phyloP scores from a whole-genome alignment of 176 grass and related monocot species.

The Eragrostis curvula region DNA sequence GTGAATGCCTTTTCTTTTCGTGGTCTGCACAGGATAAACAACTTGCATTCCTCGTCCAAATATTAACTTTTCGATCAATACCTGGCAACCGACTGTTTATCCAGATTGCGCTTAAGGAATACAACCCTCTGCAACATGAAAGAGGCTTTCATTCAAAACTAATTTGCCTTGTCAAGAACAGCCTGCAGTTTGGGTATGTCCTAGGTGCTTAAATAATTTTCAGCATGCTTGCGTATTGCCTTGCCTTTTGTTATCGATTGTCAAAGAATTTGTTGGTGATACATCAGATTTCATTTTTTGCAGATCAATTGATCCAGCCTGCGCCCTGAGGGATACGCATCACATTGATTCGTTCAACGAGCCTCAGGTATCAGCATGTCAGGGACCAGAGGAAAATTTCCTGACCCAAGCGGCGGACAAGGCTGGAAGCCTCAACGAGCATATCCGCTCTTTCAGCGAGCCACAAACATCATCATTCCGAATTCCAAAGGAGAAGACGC shows the following conservation, averaged over 20 bases:
- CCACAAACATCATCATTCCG: slow-evolving; percentile 18
- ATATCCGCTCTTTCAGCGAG: slow-evolving; percentile 44
- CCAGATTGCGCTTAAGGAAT: slow-evolving; percentile 82
- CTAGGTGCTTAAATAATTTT: not conserved
- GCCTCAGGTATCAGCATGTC: slow-evolving; percentile 37
- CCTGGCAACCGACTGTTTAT: slow-evolving; percentile 21
- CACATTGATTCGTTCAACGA: slow-evolving; percentile 39
- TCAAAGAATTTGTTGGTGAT: not conserved
- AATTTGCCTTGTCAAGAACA: slow-evolving; percentile 74
- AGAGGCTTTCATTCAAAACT: slow-evolving; percentile 90
- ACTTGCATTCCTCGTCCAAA: not conserved
- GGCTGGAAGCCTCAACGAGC: slow-evolving; percentile 15
- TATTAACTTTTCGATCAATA: not conserved
- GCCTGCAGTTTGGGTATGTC: slow-evolving; percentile 83
- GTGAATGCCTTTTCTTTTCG: not conserved
- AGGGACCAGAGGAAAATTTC: slow-evolving; percentile 36
- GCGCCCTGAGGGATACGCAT: slow-evolving; percentile 21
- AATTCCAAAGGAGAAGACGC: slow-evolving; percentile 22
- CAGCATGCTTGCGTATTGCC: not conserved
- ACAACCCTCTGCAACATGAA: slow-evolving; percentile 94
- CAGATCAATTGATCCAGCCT: slow-evolving; percentile 56
- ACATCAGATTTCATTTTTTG: slow-evolving; percentile 22
- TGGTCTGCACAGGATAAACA: not conserved
- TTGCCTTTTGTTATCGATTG: not conserved
- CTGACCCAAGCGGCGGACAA: slow-evolving; percentile 15